These are phyloP conservation scores for Hemileia vastatrix DNA, from an alignment of 1,284 basidiomycete genomes.

Conservation along the genomic window DNA sequence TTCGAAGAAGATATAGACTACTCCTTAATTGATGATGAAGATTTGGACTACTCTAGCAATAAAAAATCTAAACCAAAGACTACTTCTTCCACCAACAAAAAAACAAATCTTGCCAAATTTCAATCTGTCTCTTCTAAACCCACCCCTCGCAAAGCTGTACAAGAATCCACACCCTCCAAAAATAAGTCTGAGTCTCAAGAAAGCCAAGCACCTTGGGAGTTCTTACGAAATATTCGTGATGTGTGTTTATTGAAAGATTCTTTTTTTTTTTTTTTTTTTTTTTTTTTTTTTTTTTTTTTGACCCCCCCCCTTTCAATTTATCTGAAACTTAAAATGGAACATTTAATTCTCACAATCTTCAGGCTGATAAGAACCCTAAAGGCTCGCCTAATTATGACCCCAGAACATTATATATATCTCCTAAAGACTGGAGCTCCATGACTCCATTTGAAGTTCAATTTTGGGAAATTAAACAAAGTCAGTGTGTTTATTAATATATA, in stretches of 20 bases:
- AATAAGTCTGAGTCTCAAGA: background rate
- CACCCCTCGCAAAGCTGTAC: constrained; percentile 4
- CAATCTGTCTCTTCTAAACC: background rate
- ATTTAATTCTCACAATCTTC: no score
- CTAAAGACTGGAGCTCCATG: background rate
- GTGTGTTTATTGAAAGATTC: background rate
- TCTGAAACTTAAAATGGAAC: no score
- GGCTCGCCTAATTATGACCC: no score
- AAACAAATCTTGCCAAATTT: background rate
- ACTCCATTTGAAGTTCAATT: constrained; percentile 22
- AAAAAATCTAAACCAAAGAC: background rate
- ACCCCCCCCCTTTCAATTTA: no score
- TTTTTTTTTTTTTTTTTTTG: background rate
- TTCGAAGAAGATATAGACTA: no score
- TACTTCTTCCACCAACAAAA: constrained; percentile 3
- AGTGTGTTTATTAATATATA: no score
- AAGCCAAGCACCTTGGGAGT: constrained; percentile 22
- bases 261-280: background rate
- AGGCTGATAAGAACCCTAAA: no score
- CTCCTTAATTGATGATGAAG: constrained; percentile 15
- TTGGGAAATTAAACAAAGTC: constrained; percentile 24
- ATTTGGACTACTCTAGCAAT: background rate
- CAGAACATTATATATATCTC: background rate
- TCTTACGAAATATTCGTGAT: constrained; percentile 19
- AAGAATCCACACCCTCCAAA: no score